phyloP scores from a whole-genome alignment of 495 filamentous ascomycete species.

The Penicillium arizonense region DNA sequence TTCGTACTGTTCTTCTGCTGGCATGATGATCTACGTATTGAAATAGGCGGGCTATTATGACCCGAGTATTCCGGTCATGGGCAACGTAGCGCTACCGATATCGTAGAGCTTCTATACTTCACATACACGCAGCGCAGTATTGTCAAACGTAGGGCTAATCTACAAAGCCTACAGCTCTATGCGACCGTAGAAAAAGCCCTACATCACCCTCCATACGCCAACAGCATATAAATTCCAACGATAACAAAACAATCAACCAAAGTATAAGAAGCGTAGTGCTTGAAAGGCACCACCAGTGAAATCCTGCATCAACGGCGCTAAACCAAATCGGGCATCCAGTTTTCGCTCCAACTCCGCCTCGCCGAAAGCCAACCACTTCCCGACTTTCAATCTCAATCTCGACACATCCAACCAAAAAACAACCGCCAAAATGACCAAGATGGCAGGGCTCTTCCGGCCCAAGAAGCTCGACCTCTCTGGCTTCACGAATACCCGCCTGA shows the following conservation, averaged over 20 bases:
- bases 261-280: not conserved
- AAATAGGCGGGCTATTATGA: too few relatives aligned
- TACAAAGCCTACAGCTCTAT: not conserved
- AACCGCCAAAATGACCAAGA: slow-evolving; percentile 23
- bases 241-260: not conserved
- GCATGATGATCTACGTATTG: not conserved
- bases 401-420: not conserved
- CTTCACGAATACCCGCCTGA: slow-evolving; percentile 76
- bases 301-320: slow-evolving; percentile 26
- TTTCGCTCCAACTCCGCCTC: slow-evolving; percentile 25
- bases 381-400: slow-evolving; percentile 2
- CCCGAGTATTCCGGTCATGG: not conserved
- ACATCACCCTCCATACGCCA: not conserved
- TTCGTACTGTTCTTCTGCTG: not conserved
- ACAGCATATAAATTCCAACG: not conserved
- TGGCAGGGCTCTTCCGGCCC: slow-evolving; percentile 67
- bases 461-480: slow-evolving; percentile 86
- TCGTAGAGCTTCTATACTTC: not conserved
- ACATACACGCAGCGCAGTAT: not conserved
- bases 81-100: not conserved
- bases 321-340: slow-evolving; percentile 26
- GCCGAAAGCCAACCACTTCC: slow-evolving; percentile 11
- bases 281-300: slow-evolving; percentile 1
- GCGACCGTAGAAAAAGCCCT: not conserved
- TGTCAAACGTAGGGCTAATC: not conserved